These are phyloP conservation scores for Fusarium succisae DNA, from an alignment of 2,329 filamentous ascomycete genomes.

Conservation along the genomic window DNA sequence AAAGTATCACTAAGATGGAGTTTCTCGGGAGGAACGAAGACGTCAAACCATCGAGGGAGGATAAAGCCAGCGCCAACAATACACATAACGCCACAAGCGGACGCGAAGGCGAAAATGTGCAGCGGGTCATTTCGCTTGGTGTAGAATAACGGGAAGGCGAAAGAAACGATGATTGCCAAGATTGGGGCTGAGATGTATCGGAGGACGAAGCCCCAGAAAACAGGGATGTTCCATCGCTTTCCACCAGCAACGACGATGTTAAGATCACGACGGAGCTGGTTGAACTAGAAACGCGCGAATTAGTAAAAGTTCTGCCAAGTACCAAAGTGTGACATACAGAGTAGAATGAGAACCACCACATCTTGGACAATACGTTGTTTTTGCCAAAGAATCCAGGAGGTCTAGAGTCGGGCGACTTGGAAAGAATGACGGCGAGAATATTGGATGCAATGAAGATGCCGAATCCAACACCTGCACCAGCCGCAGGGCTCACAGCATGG, in stretches of 20 bases:
- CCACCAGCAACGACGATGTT: background rate
- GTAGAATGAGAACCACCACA: background rate
- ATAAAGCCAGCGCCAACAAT: background rate
- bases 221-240: background rate
- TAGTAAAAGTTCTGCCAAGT: background rate
- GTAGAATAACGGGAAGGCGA: background rate
- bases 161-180: background rate
- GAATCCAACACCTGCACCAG: background rate
- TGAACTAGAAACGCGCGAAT: background rate
- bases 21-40: background rate
- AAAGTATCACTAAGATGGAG: background rate
- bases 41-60: background rate
- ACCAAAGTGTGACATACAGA: background rate
- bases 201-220: background rate
- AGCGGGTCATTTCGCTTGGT: background rate
- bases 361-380: background rate
- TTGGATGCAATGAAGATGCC: background rate
- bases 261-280: background rate
- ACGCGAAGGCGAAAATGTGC: background rate
- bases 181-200: background rate
- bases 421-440: background rate
- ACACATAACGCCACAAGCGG: background rate
- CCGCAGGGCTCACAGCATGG: background rate
- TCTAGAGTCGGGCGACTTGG: background rate
- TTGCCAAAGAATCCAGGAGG: background rate